Base-by-base conservation (phyloP, 768 basidiomycete species). In the Phylloporus scabripes region DNA sequence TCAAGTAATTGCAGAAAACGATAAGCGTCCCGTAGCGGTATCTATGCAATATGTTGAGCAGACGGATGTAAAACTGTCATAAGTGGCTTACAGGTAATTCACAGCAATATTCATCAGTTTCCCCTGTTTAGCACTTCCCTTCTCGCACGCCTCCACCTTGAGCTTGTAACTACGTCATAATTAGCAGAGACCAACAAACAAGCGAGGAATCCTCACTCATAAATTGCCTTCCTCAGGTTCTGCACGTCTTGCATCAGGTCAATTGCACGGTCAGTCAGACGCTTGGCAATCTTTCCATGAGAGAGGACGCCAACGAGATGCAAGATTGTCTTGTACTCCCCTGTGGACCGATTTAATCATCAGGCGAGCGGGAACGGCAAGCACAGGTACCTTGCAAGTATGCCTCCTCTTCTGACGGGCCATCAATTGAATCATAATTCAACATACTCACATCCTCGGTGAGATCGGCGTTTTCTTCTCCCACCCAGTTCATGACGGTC, bases 241-340 rank as follows among this genome's bases (percentile, higher is more conserved):
- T 99, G 96, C 0, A 99, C 94, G 54, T 94, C 93, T 69, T 90
- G 87, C 89, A 93, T 92, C 57, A 84, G 69, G 67, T 98, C 94
- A 56, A 96, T 83, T 2, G 87, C 92, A 20, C 81, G 73, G 65
- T 98, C 95, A 0, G 92, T 85, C 52, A 98, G 66, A 36, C 83
- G 80, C 68, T 99, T 99, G 10, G 96, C 95, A 9, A 83, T 72
- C 67, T 97, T 97, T 17, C 96, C 95, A 58, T 94, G 79, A 7
- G 89, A 87, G 26, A 97, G 77, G 10, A 97, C 86, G 5, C 91
- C 86, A 40, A 96, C 91, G 49, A 99, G 85, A 54, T 94, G 92
- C 36, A 99, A 71, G 54, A 98, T 96, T 4, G 85, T 89, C 74
- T 97, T 97, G 74, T 97, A 99, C 60, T 98, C 94, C 33, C 94